phyloP scores from a whole-genome alignment of 495 filamentous ascomycete species.

The Daldinia concentrica region DNA sequence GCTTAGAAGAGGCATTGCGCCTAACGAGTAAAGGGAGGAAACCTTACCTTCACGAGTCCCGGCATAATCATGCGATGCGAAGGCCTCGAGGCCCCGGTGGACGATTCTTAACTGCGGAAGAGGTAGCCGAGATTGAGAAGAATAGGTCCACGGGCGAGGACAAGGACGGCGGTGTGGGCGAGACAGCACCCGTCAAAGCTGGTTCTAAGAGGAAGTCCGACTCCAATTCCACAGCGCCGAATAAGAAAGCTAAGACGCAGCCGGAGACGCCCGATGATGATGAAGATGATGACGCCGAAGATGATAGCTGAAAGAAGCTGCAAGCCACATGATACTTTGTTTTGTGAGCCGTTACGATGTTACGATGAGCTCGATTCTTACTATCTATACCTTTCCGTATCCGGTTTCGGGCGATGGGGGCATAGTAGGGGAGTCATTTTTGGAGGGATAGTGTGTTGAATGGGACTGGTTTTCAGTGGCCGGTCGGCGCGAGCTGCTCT shows the following conservation, averaged over 20 bases:
- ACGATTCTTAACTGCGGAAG: constrained; percentile 96
- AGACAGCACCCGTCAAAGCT: constrained; percentile 53
- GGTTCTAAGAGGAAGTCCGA: constrained; percentile 58
- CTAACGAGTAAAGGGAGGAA: constrained; percentile 95
- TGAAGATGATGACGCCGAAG: constrained; percentile 61
- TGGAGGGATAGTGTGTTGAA: constrained; percentile 39
- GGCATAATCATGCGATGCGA: constrained; percentile 98
- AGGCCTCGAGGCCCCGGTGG: constrained; percentile 95
- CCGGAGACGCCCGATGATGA: constrained; percentile 59
- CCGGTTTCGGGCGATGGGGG: constrained; percentile 44
- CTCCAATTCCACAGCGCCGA: constrained; percentile 54
- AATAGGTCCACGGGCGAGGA: constrained; percentile 54
- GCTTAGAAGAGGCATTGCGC: constrained; percentile 88
- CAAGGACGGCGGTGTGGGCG: constrained; percentile 46
- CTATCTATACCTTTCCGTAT: constrained; percentile 46
- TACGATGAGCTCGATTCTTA: constrained; percentile 47
- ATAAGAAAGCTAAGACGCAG: constrained; percentile 64
- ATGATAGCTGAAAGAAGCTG: constrained; percentile 49
- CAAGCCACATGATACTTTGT: constrained; percentile 31
- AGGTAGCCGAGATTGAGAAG: constrained; percentile 89
- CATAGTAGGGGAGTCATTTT: constrained; percentile 47
- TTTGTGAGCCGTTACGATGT: constrained; percentile 49
- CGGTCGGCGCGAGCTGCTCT: constrained; percentile 26
- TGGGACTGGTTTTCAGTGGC: constrained; percentile 35
- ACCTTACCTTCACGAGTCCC: constrained; percentile 97